A percentile compares a stretch with the other conserved stretches of the same genome.
Conservation (phyloP, 306 rosid genomes). For the Fragaria nilgerrensis region DNA sequence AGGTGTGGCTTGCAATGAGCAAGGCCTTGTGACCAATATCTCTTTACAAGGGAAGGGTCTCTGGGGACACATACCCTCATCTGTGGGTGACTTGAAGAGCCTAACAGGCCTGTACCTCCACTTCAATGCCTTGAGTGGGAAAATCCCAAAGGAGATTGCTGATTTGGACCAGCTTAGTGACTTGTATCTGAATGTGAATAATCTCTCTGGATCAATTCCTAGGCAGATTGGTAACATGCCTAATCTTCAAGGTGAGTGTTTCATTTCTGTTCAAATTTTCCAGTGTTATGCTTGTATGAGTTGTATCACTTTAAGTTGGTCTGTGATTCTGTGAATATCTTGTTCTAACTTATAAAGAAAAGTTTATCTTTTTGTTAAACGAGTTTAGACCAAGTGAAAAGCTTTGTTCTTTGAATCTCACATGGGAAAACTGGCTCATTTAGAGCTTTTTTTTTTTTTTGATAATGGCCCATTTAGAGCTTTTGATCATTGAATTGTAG, state of each 20-base stretch:
- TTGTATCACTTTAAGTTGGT: neutral
- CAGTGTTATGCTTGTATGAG: neutral
- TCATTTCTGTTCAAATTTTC: neutral
- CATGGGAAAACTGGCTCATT: neutral
- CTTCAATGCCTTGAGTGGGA: conserved; percentile 46
- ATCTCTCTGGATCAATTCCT: conserved; percentile 49
- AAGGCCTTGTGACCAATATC: conserved; percentile 40
- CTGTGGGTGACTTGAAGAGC: conserved; percentile 45
- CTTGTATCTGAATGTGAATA: conserved; percentile 51
- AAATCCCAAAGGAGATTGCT: conserved; percentile 41
- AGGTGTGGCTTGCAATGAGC: conserved; percentile 54
- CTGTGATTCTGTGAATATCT: neutral
- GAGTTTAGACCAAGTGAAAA: conserved; percentile 5
- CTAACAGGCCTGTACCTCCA: conserved; percentile 53
- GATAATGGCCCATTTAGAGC: neutral
- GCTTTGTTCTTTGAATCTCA: conserved; percentile 2
- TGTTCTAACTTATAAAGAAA: neutral
- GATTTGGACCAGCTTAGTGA: conserved; percentile 37
- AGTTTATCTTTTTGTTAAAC: neutral
- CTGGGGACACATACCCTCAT: conserved; percentile 36
- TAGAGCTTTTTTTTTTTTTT: neutral
- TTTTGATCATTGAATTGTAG: neutral
- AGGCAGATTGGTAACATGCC: conserved; percentile 37
- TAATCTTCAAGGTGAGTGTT: conserved; percentile 46
- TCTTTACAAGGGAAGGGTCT: conserved; percentile 57